These are phyloP conservation scores for Sclerotiophoma versabilis DNA, from an alignment of 2,329 filamentous ascomycete species.

Conservation along the genomic window DNA sequence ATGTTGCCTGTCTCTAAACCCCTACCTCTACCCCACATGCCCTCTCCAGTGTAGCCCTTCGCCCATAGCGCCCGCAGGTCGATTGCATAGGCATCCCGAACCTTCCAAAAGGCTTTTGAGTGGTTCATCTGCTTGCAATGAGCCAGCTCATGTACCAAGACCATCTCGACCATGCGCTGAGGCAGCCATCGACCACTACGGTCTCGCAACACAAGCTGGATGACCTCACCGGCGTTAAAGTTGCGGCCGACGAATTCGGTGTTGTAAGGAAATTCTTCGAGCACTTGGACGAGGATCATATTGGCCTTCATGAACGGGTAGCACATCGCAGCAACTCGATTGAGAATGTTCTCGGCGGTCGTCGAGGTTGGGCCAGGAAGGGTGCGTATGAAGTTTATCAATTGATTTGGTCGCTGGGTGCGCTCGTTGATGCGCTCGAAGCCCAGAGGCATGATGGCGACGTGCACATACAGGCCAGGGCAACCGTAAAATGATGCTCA, in stretches of 20 bases:
- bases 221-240: slow-evolving; percentile 87
- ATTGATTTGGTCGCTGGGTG: slow-evolving; percentile 75
- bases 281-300: slow-evolving; percentile 56
- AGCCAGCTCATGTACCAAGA: slow-evolving; percentile 92
- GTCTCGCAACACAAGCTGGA: slow-evolving; percentile 82
- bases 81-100: slow-evolving; percentile 74
- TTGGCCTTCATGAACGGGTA: slow-evolving; percentile 64
- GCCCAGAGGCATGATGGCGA: slow-evolving; percentile 71
- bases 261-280: slow-evolving; percentile 85
- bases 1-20: slow-evolving; percentile 59
- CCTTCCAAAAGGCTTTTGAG: slow-evolving; percentile 78
- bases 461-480: neutral
- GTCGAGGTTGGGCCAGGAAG: slow-evolving; percentile 63
- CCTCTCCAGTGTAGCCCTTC: slow-evolving; percentile 77
- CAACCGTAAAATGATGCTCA: neutral
- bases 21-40: slow-evolving; percentile 79
- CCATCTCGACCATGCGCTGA: slow-evolving; percentile 86
- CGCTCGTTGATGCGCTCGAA: slow-evolving; percentile 81
- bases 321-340: slow-evolving; percentile 70
- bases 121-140: slow-evolving; percentile 96
- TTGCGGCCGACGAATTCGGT: slow-evolving; percentile 85
- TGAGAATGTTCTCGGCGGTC: slow-evolving; percentile 46
- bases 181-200: slow-evolving; percentile 73
- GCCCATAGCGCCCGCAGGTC: slow-evolving; percentile 76
- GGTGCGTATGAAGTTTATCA: slow-evolving; percentile 86